Base-by-base conservation (phyloP, 2,329 filamentous ascomycete species). In the Emericellopsis atlantica region DNA sequence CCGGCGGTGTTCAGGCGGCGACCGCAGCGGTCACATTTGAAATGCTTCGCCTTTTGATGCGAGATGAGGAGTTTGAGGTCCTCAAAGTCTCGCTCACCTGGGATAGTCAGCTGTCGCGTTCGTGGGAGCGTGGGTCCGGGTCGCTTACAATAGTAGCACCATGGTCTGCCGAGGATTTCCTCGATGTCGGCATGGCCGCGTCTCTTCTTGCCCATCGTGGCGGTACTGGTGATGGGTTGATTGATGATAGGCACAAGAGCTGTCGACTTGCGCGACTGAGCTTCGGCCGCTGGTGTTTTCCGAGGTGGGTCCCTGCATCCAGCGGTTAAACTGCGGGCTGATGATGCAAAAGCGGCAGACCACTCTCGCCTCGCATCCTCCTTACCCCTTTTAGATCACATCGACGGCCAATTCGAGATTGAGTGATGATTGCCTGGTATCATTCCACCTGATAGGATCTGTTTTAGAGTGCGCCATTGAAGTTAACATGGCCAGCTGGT, bases 11-110 rank as follows among this genome's bases (percentile, higher is more conserved):
- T 95, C 42, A 98, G 66, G 50, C 89, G 75, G 48, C 92, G 79
- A 40, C 81, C 81, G 60, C 92, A 98, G 66, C 82, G 71, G 52
- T 95, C 86, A 65, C 92, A 98, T 64, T 95, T 95, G 72, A 95
- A 96, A 62, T 98, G 92, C 65, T 96, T 96, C n/a, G 90, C 89
- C 60, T 95, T 96, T 57, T 96, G 92, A 61, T 98, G 92, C 43
- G 85, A 89, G 51, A 95, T 93, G 48, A 98, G 79, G 51, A 96
- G 88, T 69, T 95, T 95, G 37, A 95, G 63, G 60, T 98, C 92
- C 61, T 96, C 89, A 59, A 96, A 98, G 65, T 96, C 90, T 66
- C 90, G 84, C 65, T 98, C 92, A 64, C 76, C 76, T 81, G 42
- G 14, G 14, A 48, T 52, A 54, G 58, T 54, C 43, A 56, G 45